phyloP scores from a whole-genome alignment of 176 grass and related monocot genomes.

The Miscanthus lutarioriparius region DNA sequence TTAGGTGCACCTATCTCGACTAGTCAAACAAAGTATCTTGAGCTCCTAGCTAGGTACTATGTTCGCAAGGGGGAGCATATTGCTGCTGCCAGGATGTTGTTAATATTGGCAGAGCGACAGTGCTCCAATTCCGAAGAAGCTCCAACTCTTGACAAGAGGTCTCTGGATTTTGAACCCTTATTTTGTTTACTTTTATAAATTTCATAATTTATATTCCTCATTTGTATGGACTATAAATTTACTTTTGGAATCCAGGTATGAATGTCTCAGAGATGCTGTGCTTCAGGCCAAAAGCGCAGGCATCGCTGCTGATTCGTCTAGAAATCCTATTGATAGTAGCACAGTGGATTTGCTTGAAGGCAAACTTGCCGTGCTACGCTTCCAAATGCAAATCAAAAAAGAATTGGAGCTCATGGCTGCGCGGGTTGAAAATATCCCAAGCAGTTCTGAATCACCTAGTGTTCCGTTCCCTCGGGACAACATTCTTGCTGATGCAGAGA shows the following conservation, averaged over 20 bases:
- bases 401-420: slow-evolving; percentile 68
- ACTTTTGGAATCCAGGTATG: slow-evolving; percentile 63
- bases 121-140: slow-evolving; percentile 68
- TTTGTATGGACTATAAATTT: slow-evolving; percentile 10
- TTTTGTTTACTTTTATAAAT: slow-evolving; percentile 34
- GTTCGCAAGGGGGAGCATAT: slow-evolving; percentile 85
- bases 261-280: slow-evolving; percentile 88
- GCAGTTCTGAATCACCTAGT: slow-evolving; percentile 48
- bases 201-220: not conserved
- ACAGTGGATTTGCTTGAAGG: slow-evolving; percentile 93
- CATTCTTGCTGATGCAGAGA: slow-evolving; percentile 50
- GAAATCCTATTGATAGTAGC: slow-evolving; percentile 72
- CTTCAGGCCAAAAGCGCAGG: slow-evolving; percentile 87
- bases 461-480: slow-evolving; percentile 52
- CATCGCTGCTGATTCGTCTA: slow-evolving; percentile 49
- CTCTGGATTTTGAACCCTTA: slow-evolving; percentile 27
- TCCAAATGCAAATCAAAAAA: slow-evolving; percentile 96
- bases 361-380: slow-evolving; percentile 85
- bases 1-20: slow-evolving; percentile 49
- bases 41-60: slow-evolving; percentile 85
- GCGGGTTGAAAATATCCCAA: slow-evolving; percentile 35
- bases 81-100: slow-evolving; percentile 77
- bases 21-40: slow-evolving; percentile 73
- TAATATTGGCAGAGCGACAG: slow-evolving; percentile 85
- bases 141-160: slow-evolving; percentile 86